Evolutionary conservation across 1,284 basidiomycete species (phyloP), one percentile per base, ranked within the genome.

Genomic region (Stygiomarasmius scandens): DNA sequence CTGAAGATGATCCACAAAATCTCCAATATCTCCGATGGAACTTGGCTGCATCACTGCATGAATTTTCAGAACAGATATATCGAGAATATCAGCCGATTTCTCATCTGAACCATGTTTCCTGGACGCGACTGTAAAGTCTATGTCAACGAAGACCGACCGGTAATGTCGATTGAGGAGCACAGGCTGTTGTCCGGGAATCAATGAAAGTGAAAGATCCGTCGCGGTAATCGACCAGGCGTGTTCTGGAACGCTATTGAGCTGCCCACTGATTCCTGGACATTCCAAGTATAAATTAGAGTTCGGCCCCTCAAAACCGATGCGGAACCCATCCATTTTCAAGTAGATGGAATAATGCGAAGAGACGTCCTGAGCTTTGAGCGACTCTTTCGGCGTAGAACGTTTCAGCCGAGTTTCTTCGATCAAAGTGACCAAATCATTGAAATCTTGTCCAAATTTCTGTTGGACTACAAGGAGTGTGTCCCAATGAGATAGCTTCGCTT

Each of bases 41-140:
- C 91, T 92, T 16, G 95, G 88, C 69, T 95, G 93, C 89, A 96
- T 89, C 48, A 96, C 91, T 0, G 94, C 93, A 68, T 96, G 93
- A 5, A 93, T 85, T 68, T 90, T 90, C 5, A 83, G 84, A 23
- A 95, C 71, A 1, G 74, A 71, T 27, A 95, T 61, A 44, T 85
- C 77, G 16, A 91, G 66, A 25, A 70, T 62, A 45, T 80, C 79
- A 45, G 71, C 72, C n/a, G 63, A 57, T 4, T 68, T 64, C 11
- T 61, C 66, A 1, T 70, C 62, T 16, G 66, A 63, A 48, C 65
- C 64, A 25, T 67, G 66, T 68, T 67, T 71, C 24, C 66, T 69
- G 9, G 76, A 77, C 24, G 70, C 74, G 44, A 79, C 69, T 58
- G 77, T 76, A 63, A 93, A 79, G 65, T 96, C 91, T 48, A 96